Conservation (phyloP, 352 stramenopile species). For the Thalassiosira hispida region DNA sequence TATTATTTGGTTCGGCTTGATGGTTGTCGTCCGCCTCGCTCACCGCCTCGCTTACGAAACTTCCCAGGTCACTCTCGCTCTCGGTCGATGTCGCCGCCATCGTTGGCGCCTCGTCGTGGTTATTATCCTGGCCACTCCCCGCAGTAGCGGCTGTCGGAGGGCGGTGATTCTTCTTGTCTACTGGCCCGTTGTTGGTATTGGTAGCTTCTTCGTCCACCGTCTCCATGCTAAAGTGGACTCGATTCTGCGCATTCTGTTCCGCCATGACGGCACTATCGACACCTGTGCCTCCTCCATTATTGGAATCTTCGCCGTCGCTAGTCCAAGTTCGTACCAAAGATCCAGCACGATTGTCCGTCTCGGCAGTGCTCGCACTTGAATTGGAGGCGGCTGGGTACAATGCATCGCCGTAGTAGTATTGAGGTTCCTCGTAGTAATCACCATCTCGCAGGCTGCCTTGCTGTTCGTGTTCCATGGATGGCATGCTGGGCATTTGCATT, state of each 20-base stretch:
- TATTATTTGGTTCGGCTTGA: no score
- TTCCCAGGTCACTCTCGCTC: no score
- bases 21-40: no score
- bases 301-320: neutral
- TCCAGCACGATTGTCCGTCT: slow-evolving; percentile 31
- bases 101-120: neutral
- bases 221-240: no score
- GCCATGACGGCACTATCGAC: no score
- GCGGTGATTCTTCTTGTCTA: no score
- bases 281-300: neutral
- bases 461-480: neutral
- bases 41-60: no score
- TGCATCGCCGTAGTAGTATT: neutral
- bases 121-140: no score
- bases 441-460: neutral
- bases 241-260: no score
- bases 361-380: slow-evolving; percentile 19
- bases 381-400: neutral
- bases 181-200: no score
- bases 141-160: no score
- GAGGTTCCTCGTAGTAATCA: neutral
- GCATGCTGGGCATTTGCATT: neutral
- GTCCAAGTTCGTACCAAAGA: slow-evolving; percentile 5
- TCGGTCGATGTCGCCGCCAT: no score
- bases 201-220: neutral